Conservation (phyloP, 768 basidiomycete genomes). For the Pulveroboletus sp. region DNA sequence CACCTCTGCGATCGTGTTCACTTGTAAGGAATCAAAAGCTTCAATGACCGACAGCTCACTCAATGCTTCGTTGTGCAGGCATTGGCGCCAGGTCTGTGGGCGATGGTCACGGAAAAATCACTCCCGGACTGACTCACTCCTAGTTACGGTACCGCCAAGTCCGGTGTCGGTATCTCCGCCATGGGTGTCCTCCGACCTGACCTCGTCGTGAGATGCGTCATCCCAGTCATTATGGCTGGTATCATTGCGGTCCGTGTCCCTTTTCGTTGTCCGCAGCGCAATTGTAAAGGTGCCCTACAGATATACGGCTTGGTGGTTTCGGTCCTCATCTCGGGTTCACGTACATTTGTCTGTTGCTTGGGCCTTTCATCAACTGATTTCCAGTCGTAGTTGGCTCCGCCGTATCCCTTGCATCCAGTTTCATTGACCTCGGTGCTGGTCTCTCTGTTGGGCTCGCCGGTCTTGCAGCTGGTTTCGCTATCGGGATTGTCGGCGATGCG, state of each 20-base stretch:
- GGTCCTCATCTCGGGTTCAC: constrained; percentile 85
- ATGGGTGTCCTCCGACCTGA: constrained; percentile 98
- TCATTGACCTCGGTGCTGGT: constrained; percentile 92
- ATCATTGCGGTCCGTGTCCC: constrained; percentile 86
- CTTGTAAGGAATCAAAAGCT: constrained; percentile 57
- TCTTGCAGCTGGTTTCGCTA: constrained; percentile 94
- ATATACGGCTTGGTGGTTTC: constrained; percentile 98
- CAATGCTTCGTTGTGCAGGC: constrained; percentile 39
- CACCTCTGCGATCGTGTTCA: constrained; percentile 96
- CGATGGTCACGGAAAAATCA: background rate
- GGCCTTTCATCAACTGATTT: background rate
- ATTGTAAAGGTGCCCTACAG: constrained; percentile 35
- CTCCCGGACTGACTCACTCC: background rate
- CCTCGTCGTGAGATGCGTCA: constrained; percentile 96
- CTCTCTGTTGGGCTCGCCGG: constrained; percentile 90
- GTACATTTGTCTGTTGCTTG: constrained; percentile 46
- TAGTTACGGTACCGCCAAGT: constrained; percentile 99
- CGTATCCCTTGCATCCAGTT: constrained; percentile 92
- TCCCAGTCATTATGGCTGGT: constrained; percentile 99
- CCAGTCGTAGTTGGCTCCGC: constrained; percentile 50
- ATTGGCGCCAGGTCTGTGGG: constrained; percentile 76
- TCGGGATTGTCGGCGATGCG: constrained; percentile 98
- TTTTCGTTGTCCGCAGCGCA: background rate
- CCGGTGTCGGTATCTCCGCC: constrained; percentile 94
- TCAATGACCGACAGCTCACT: background rate